phyloP scores from a whole-genome alignment of 345 rosid species.

The Populus davidiana region DNA sequence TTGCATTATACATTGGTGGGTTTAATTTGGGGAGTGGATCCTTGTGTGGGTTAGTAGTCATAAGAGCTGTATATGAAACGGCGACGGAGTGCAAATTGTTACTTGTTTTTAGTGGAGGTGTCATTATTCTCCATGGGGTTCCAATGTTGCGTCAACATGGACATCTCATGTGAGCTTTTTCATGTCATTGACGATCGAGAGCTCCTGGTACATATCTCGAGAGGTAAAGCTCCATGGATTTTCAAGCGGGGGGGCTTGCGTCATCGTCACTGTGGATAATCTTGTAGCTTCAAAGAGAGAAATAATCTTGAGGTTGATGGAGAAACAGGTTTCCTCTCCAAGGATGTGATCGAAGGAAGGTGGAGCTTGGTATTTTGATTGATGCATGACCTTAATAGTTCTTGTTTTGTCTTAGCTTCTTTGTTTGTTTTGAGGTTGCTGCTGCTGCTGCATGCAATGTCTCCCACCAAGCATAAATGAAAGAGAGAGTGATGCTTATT shows the following conservation, averaged over 20 bases:
- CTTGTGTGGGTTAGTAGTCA: conserved; percentile 10
- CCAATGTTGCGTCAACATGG: conserved; percentile 16
- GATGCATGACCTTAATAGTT: neutral
- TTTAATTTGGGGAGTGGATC: neutral
- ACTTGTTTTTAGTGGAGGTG: conserved; percentile 22
- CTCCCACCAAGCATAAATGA: neutral
- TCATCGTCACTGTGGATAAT: neutral
- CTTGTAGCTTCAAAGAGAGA: neutral
- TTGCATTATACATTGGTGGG: neutral
- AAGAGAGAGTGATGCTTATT: neutral
- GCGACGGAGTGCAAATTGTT: conserved; percentile 15
- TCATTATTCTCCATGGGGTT: conserved; percentile 17
- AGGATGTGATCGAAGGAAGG: neutral
- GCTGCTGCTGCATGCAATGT: neutral
- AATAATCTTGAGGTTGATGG: neutral
- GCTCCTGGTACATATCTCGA: neutral
- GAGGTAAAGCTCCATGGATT: neutral
- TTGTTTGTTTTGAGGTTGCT: neutral
- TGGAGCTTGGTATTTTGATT: neutral
- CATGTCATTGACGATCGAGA: neutral
- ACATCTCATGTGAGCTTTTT: conserved; percentile 27
- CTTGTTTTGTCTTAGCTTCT: neutral
- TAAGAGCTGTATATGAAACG: neutral
- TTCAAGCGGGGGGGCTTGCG: neutral
- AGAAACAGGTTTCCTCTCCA: neutral